Percentiles rank a stretch among this genome's conserved stretches.
phyloP scores from a whole-genome alignment of 2,329 filamentous ascomycete genomes.

The Teratosphaeria nubilosa region DNA sequence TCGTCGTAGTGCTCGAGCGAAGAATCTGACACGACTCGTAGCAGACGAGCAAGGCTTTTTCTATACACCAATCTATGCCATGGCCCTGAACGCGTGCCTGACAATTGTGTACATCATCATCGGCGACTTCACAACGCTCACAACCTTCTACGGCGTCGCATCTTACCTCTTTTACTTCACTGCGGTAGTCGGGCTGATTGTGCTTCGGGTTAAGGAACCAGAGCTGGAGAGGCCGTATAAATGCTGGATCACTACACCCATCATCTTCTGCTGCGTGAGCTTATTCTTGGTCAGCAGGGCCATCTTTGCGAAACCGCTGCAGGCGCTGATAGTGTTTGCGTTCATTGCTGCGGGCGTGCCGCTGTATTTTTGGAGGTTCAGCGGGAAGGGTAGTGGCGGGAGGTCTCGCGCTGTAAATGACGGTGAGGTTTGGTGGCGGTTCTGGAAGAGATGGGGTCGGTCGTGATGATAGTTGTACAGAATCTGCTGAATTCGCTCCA shows the following conservation, averaged over 20 bases:
- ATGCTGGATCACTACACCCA: constrained; percentile 93
- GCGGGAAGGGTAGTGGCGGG: constrained; percentile 38
- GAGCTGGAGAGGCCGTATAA: constrained; percentile 81
- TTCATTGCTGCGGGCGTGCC: constrained; percentile 79
- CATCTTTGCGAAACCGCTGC: constrained; percentile 80
- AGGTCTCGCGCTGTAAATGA: constrained; percentile 18
- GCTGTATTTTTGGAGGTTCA: constrained; percentile 80
- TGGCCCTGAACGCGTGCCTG: constrained; percentile 67
- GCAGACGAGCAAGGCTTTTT: constrained; percentile 77
- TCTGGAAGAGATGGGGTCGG: constrained; percentile 35
- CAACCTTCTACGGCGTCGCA: constrained; percentile 96
- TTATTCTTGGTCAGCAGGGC: constrained; percentile 81
- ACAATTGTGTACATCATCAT: constrained; percentile 70
- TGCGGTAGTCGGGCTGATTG: constrained; percentile 84
- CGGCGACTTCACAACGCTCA: constrained; percentile 81
- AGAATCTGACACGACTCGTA: constrained; percentile 50
- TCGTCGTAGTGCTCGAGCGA: constrained; percentile 36
- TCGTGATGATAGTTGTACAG: background rate
- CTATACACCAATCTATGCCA: constrained; percentile 87
- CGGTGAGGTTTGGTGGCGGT: constrained; percentile 27
- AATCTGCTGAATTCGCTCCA: background rate
- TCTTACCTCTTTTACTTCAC: constrained; percentile 97
- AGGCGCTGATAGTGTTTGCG: constrained; percentile 75
- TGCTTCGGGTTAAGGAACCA: constrained; percentile 79
- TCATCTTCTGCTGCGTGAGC: constrained; percentile 97